These are phyloP conservation scores for Yamadazyma tumulicola DNA, from an alignment of 805 yeast species.

Conservation along the genomic window DNA sequence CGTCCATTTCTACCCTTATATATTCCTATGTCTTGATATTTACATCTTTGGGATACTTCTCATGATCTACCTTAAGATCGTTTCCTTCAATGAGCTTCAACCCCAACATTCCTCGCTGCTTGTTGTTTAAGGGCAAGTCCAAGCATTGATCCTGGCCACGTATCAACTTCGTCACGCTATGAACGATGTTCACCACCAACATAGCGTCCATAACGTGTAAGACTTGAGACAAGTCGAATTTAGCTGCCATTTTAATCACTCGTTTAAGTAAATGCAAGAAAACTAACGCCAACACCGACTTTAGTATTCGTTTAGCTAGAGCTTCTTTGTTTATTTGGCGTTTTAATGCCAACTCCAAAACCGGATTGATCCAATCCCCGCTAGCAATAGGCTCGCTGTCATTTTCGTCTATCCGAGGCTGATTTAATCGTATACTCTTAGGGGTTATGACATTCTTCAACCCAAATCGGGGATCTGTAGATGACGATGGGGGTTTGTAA, in stretches of 20 bases:
- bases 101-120: slow-evolving; percentile 47
- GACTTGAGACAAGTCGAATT: background rate
- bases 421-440: background rate
- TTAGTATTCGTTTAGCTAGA: slow-evolving; percentile 26
- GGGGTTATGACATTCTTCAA: slow-evolving; percentile 23
- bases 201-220: background rate
- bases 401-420: background rate
- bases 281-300: slow-evolving; percentile 26
- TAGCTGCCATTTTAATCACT: slow-evolving; percentile 2
- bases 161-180: slow-evolving; percentile 24
- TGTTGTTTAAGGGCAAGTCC: slow-evolving; percentile 47
- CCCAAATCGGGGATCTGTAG: slow-evolving; percentile 23
- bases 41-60: too few relatives aligned
- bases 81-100: slow-evolving; percentile 18
- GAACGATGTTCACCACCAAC: slow-evolving; percentile 5
- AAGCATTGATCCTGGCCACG: slow-evolving; percentile 48
- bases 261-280: slow-evolving; percentile 12
- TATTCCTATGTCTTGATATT: too few relatives aligned
- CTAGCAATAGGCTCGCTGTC: slow-evolving; percentile 9
- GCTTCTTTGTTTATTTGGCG: slow-evolving; percentile 43
- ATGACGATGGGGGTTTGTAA: slow-evolving; percentile 29
- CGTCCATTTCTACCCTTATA: too few relatives aligned
- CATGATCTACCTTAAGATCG: slow-evolving; percentile 2
- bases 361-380: slow-evolving; percentile 40
- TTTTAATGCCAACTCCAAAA: slow-evolving; percentile 40